phyloP scores from a whole-genome alignment of 108 stramenopile genomes.

The Mediolabrus comicus region DNA sequence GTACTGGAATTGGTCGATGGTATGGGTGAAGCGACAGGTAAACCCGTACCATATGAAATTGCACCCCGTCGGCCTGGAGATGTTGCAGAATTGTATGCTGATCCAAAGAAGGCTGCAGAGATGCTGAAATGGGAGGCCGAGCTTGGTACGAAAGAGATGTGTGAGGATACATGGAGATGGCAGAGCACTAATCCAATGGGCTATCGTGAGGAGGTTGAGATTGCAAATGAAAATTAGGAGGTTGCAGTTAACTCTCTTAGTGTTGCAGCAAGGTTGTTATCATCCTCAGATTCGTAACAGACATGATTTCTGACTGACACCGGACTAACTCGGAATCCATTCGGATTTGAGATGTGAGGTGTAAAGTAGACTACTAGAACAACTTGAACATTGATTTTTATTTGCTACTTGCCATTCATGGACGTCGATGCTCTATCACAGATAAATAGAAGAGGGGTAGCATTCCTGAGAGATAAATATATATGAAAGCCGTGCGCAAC shows the following conservation, averaged over 20 bases:
- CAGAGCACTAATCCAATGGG: slow-evolving; percentile 96
- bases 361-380: too few relatives aligned
- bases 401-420: neutral
- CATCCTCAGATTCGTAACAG: too few relatives aligned
- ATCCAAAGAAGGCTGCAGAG: slow-evolving; percentile 75
- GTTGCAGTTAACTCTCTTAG: neutral
- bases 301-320: too few relatives aligned
- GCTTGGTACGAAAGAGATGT: slow-evolving; percentile 91
- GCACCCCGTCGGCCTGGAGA: slow-evolving; percentile 91
- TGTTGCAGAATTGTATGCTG: slow-evolving; percentile 92
- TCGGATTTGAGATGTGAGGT: too few relatives aligned
- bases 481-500: neutral
- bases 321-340: too few relatives aligned
- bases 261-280: too few relatives aligned
- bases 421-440: neutral
- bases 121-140: slow-evolving; percentile 91
- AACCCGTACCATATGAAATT: slow-evolving; percentile 86
- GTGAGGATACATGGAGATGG: slow-evolving; percentile 97
- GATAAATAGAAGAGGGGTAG: neutral
- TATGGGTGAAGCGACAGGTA: slow-evolving; percentile 90
- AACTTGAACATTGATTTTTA: neutral
- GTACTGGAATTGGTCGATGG: slow-evolving; percentile 95
- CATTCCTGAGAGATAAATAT: neutral
- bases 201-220: slow-evolving; percentile 63
- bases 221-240: slow-evolving; percentile 27